Evolutionary conservation across 202 grass and related monocot species (phyloP), one percentile per base, ranked within the genome.

Genomic region (Schoenoplectus tabernaemontani): DNA sequence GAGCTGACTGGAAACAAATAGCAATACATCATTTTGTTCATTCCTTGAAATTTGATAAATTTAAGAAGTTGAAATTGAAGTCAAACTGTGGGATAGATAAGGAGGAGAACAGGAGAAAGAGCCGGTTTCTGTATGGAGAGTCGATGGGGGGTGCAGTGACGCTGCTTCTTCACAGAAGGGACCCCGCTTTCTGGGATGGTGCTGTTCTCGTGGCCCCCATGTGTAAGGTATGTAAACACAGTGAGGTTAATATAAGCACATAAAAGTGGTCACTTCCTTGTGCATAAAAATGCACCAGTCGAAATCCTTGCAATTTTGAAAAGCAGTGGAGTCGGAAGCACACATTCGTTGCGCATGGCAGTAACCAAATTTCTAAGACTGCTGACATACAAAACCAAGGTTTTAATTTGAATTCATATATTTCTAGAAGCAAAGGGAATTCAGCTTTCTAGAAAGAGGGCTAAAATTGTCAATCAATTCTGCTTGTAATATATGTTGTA

Each of bases 141-240:
- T 98, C 95, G 2, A 98, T 98, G 96, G 96, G 96, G 1, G 91
- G 91, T 10, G 96, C 91, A 0, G 88, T 95, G 1, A 39, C 92
- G 1, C 86, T 99, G 0, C 72, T 99, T 44, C 83, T 99, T 37
- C 96, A 95, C n/a, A 81, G 85, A 68, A 93, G 79, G 76, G 92
- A 99, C 65, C 89, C 90, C 0, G 69, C 74, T 46, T 99, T 92
- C 64, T 95, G 92, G 96, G 96, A 99, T 1, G 96, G 92, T 12
- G 90, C 90, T 0, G 71, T 95, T 32, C 92, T 99, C 17, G 92
- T 85, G 0, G 90, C 90, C 0, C 96, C 96, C 7, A 99, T 99
- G 96, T 95, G 96, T 71, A 99, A 99, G 96, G 96, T 96, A 37
- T n/a, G n/a, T n/a, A n/a, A n/a, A 3, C 23, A 17, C 67, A 56